Conservation (phyloP, 345 rosid genomes). For the Arabidopsis suecica region DNA sequence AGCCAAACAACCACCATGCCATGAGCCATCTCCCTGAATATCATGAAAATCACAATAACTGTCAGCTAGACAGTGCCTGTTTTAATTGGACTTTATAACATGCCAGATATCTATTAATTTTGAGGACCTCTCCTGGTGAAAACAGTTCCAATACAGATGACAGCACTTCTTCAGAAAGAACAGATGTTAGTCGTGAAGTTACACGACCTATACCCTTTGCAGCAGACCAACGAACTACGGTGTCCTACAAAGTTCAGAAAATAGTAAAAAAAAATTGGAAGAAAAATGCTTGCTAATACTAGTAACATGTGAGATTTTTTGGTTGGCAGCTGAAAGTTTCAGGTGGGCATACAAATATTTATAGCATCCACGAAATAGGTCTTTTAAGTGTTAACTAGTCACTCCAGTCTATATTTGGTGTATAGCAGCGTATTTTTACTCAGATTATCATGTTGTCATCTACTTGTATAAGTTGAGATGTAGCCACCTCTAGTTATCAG, state of each 20-base stretch:
- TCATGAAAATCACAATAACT: constrained; percentile 33
- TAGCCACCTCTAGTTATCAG: constrained; percentile 16
- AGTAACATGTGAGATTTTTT: constrained; percentile 19
- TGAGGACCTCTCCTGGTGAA: constrained; percentile 81
- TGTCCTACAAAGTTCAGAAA: constrained; percentile 62
- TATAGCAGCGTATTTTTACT: background rate
- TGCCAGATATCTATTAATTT: constrained; percentile 8
- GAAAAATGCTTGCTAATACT: constrained; percentile 15
- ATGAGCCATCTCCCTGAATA: constrained; percentile 94
- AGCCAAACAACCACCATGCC: constrained; percentile 99
- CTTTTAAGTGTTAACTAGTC: background rate
- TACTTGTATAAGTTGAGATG: constrained; percentile 13
- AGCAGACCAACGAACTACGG: constrained; percentile 98
- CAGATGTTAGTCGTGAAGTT: constrained; percentile 76
- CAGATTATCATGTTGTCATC: background rate
- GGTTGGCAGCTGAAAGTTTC: constrained; percentile 26
- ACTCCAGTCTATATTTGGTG: constrained; percentile 18
- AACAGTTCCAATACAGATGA: constrained; percentile 86
- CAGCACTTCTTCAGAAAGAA: constrained; percentile 83
- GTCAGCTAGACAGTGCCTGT: constrained; percentile 15
- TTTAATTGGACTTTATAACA: constrained; percentile 2
- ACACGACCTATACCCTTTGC: constrained; percentile 95
- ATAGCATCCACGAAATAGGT: constrained; percentile 11
- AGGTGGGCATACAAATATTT: background rate
- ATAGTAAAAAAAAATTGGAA: background rate